Evolutionary conservation across 768 basidiomycete species (phyloP).

Genomic region (Psilocybe azurescens): DNA sequence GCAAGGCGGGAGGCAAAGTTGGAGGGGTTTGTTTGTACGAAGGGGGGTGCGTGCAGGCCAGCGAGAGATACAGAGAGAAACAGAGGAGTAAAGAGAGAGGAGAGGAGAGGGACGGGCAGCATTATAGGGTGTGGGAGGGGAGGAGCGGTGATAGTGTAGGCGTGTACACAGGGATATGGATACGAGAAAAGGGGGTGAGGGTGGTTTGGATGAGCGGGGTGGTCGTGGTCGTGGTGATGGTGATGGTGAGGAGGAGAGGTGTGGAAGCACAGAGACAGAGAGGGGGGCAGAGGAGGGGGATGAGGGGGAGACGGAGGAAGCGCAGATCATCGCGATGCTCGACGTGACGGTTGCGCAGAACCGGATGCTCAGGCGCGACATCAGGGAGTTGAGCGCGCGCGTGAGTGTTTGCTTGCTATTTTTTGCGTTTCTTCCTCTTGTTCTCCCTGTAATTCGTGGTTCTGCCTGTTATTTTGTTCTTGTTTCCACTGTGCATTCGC

Average conservation of each 20-base stretch:
- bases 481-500: too few relatives aligned
- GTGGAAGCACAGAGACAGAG: background rate
- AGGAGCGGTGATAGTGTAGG: too few relatives aligned
- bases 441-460: background rate
- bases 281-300: background rate
- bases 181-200: too few relatives aligned
- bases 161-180: too few relatives aligned
- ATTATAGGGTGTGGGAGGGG: too few relatives aligned
- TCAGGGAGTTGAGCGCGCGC: constrained; percentile 40
- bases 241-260: background rate
- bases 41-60: too few relatives aligned
- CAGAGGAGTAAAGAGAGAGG: too few relatives aligned
- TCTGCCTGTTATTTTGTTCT: background rate
- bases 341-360: constrained; percentile 45
- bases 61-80: too few relatives aligned
- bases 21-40: constrained; percentile 32
- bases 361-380: constrained; percentile 47
- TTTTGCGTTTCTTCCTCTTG: background rate
- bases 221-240: background rate
- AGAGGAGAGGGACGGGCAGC: too few relatives aligned
- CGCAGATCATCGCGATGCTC: constrained; percentile 45
- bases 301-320: constrained; percentile 31
- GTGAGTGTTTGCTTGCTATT: constrained; percentile 29
- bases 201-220: background rate
- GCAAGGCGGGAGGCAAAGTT: constrained; percentile 64